Base-by-base conservation (phyloP, 441 rosid species). In the Erodium texanum region DNA sequence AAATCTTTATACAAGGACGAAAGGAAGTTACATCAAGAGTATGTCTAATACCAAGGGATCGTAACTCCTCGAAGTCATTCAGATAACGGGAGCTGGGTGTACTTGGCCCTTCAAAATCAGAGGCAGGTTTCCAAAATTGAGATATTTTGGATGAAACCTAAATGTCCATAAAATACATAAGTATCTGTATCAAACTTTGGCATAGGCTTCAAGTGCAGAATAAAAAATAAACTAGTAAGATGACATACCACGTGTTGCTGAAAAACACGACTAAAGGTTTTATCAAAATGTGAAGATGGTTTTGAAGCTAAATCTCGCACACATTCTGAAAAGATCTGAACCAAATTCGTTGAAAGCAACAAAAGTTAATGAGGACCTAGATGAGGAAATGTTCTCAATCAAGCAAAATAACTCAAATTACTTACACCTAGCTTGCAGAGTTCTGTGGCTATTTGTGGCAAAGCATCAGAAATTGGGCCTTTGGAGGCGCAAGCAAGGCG, bases 21-120 rank as follows among this genome's bases (percentile, higher is more conserved):
- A 71, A 72, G 24, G 24, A 58, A 58, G n/a, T 48, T 32, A 15
- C 22, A 14, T 27, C 0, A 15, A 63, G 70, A 50, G 74, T 24
- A 36, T 75, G 62, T 20, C 50, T n/a, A 67, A 74, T 86, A 94
- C 99, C 99, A 61, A 94, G 96, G 66, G 93, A 74, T 66, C 83
- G 89, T 73, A 94, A 80, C 92, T 94, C 99, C 83, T 94, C 98
- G 69, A 94, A 94, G 82, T 94, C 99, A 82, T 73, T 85, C 69
- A 92, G 87, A 83, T 94, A 94, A 62, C 99, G 89, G 8, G 99
- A 94, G 83, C 78, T 92, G 65, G 87, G 88, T 32, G 74, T 56
- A 73, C 75, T 78, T 38, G 83, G 77, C 82, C 80, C 85, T 72
- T 78, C 91, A 73, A 74, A 67, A 79, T 87, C 90, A 66, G 81